Evolutionary conservation across 768 basidiomycete genomes (phyloP), one percentile per base, ranked within the genome.

Genomic region (Lentinula lateritia): DNA sequence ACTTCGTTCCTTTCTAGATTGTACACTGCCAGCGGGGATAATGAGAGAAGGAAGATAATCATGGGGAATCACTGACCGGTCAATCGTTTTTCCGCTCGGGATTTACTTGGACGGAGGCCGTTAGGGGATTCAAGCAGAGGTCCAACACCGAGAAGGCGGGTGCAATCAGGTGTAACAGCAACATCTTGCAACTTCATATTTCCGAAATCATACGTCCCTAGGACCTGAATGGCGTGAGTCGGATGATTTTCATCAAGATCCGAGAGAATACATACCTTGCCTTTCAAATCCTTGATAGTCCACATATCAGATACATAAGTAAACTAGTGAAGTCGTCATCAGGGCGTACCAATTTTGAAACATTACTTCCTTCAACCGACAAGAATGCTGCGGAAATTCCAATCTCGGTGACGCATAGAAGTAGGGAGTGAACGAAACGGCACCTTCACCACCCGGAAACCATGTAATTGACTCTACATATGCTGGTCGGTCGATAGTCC

Each of bases 51-150:
- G 3, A 32, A 6, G 23, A 23, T 8, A 3, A 13, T 16, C 4
- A 43, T 6, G 12, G 28, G 16, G 53, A 23, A 23, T 6, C 39
- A 67, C 83, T 34, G 66, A 89, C 89, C 87, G 61, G 89, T 79
- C 20, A 92, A 79, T n/a, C 87, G 83, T 65, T 90, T 92, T 71
- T 91, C 90, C 18, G 74, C 78, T 20, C 84, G 75, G 18, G 87
- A 89, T 73, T 83, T 89, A 69, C 83, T 88, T 6, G 90, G 89
- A 43, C 84, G 81, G 28, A 88, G 71, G 9, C 87, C 86, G 53
- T 77, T 79, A 1, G 81, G 80, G 5, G 89, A 89, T 58, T 79
- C 74, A n/a, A 86, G 73, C 38, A 91, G 71, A 6, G 86, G 87
- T 1, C 86, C 89, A 35, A 90, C 87, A 28, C 83, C 86, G 28